These are phyloP conservation scores for Magnolia kwangsiensis DNA, from an alignment of 164 flowering plant species.

Conservation along the genomic window DNA sequence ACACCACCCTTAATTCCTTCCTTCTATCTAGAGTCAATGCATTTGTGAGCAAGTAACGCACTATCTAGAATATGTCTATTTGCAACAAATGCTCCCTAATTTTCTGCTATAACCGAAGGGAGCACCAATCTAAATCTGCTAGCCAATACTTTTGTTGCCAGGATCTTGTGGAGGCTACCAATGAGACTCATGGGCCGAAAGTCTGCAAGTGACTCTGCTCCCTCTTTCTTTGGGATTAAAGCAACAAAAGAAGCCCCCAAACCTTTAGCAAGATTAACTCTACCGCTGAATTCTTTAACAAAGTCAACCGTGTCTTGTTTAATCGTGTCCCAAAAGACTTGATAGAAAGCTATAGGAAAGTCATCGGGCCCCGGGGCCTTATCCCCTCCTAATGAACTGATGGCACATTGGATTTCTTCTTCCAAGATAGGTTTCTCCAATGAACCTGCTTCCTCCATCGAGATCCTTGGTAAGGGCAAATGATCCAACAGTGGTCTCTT, in stretches of 20 bases:
- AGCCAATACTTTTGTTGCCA: neutral
- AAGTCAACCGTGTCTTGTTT: no score
- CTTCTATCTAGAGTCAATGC: neutral
- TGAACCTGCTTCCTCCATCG: no score
- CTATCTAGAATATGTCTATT: neutral
- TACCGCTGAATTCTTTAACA: neutral
- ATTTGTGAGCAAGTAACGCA: neutral
- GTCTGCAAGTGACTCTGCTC: neutral
- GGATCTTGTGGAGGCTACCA: neutral
- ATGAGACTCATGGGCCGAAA: neutral
- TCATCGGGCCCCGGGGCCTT: neutral
- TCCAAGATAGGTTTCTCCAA: no score
- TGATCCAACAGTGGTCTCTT: no score
- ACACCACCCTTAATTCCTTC: neutral
- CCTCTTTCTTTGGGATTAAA: neutral
- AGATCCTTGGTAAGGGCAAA: no score
- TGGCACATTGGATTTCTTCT: no score
- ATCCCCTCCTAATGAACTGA: neutral
- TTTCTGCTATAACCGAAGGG: no score
- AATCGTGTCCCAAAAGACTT: no score
- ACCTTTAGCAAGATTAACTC: neutral
- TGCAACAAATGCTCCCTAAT: neutral
- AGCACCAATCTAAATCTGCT: neutral
- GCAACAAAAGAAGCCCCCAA: neutral
- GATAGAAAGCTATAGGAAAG: neutral